These are phyloP conservation scores for Neurospora sp. DNA, from an alignment of 495 filamentous ascomycete species.

Conservation along the genomic window DNA sequence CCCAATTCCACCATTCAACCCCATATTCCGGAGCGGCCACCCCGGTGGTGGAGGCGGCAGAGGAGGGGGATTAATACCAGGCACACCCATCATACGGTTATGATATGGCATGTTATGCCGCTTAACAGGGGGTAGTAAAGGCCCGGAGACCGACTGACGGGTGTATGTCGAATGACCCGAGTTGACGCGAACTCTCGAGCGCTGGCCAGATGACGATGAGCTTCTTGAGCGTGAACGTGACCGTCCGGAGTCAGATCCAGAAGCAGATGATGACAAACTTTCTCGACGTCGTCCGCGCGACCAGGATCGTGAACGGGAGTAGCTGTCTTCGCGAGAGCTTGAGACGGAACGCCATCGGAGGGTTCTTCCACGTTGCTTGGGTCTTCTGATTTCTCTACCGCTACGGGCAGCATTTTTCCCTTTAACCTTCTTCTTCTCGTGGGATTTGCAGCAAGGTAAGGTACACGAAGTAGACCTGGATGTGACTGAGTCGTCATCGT, in stretches of 20 bases:
- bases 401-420: not conserved
- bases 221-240: not conserved
- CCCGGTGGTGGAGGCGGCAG: not conserved
- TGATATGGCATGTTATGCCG: not conserved
- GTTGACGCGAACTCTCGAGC: not conserved
- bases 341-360: slow-evolving; percentile 13
- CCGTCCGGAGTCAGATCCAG: not conserved
- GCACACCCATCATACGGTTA: not conserved
- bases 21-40: not conserved
- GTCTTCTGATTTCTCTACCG: slow-evolving; percentile 3
- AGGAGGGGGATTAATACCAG: not conserved
- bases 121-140: not conserved
- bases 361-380: not conserved
- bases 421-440: slow-evolving; percentile 1
- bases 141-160: not conserved
- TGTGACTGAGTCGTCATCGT: slow-evolving; percentile 8
- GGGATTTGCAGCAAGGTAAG: not conserved
- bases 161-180: not conserved
- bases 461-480: slow-evolving; percentile 1
- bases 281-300: slow-evolving; percentile 10
- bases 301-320: slow-evolving; percentile 22
- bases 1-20: not conserved
- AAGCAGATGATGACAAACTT: not conserved
- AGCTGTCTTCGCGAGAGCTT: slow-evolving; percentile 1
- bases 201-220: not conserved